Base-by-base conservation (phyloP, 129 eudicot genomes). In the Escallonia herrerae region DNA sequence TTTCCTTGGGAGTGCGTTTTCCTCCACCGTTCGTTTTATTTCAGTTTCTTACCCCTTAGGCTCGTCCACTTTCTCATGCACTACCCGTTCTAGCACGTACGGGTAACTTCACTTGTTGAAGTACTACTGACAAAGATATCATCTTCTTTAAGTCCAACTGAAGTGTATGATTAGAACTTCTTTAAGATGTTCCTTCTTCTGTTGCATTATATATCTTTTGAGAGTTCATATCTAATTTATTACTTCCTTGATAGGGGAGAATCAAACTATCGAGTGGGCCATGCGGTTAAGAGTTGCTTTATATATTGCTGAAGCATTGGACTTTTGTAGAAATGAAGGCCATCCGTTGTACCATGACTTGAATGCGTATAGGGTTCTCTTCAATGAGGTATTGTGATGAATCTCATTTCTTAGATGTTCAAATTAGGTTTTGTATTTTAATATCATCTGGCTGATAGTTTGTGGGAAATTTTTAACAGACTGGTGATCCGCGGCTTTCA, bases 201-300 rank as follows among this genome's bases (percentile, higher is more conserved):
- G 33, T 48, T 7, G 12, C 52, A 48, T 48, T 48, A 48, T 3
- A 3, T 22, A 22, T 48, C 12, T 5, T 8, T 51, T 3, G 9
- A 44, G 13, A 40, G 11, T 63, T 63, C 52, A 15, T 22, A 6
- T 40, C 44, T 63, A 5, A 1, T 3, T 8, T 8, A n/a, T 42
- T n/a, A 40, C 52, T 43, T 69, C 37, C 62, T 81, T 56, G n/a
- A 58, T 89, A 90, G 97, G 97, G 97, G 97, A 86, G 74, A 90
- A 77, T 81, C 97, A 86, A 82, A 90, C 97, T n/a, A 89, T 83
- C 45, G 95, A 90, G 77, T 90, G 97, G 97, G 89, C 97, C 38
- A 86, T 90, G 97, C 88, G 95, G 50, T 74, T 90, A 65, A 80
- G 97, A 41, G 95, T 90, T 52, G 97, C 97, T 76, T 55, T 90